Percentiles rank a stretch among this genome's conserved stretches.
Evolutionary conservation across 1,284 basidiomycete species (phyloP).

Genomic region (Trichosporon sp.): DNA sequence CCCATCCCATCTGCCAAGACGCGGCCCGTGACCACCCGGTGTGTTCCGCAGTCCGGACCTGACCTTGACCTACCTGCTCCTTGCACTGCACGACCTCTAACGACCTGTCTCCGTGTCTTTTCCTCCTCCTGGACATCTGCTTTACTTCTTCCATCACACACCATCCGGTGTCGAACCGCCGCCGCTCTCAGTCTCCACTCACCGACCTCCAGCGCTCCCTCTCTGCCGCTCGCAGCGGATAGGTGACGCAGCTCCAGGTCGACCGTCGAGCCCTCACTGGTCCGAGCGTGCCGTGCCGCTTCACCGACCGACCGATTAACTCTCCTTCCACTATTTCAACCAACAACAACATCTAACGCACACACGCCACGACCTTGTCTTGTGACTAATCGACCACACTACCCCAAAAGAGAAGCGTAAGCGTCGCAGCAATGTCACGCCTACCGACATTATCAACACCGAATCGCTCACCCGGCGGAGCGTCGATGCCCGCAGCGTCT

Average conservation of each 20-base stretch:
- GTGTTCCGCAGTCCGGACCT: background rate
- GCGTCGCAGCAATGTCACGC: conserved; percentile 31
- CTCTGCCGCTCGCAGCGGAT: background rate
- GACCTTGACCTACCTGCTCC: background rate
- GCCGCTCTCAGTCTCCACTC: background rate
- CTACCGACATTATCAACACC: conserved; percentile 42
- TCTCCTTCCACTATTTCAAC: background rate
- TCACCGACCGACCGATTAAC: background rate
- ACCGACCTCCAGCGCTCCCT: background rate
- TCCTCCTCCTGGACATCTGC: background rate
- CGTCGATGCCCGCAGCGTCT: conserved; percentile 7
- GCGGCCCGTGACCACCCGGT: background rate
- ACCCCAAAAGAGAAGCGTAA: background rate
- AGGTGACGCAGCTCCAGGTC: background rate
- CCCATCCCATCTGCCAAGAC: background rate
- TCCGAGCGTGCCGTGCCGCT: background rate
- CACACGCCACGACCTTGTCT: background rate
- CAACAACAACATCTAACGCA: background rate
- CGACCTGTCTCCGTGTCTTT: conserved; percentile 3
- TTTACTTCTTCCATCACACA: background rate
- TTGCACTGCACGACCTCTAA: conserved; percentile 1
- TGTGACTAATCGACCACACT: background rate
- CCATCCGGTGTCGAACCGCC: background rate
- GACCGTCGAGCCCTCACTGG: background rate
- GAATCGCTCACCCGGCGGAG: conserved; percentile 21